Percentiles rank a stretch among this genome's conserved stretches.
Evolutionary conservation across 805 yeast species (phyloP).

Genomic region (Metschnikowia anglica): DNA sequence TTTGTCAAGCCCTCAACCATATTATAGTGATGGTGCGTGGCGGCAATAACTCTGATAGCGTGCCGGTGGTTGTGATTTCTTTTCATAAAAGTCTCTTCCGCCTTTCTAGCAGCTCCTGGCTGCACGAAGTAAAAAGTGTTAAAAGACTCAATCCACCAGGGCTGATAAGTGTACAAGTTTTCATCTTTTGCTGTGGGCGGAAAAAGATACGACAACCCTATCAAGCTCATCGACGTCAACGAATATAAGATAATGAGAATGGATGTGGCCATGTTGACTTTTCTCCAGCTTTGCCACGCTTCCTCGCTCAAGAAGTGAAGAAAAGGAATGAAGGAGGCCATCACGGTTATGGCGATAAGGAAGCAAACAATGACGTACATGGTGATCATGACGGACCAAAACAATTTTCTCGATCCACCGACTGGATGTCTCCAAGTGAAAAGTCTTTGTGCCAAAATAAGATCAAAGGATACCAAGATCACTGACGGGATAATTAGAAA

Average conservation of each 20-base stretch:
- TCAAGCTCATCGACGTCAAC: slow-evolving; percentile 48
- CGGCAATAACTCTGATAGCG: slow-evolving; percentile 61
- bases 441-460: slow-evolving; percentile 27
- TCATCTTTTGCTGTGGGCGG: slow-evolving; percentile 54
- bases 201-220: slow-evolving; percentile 51
- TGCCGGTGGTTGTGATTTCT: slow-evolving; percentile 48
- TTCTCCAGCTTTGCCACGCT: slow-evolving; percentile 23
- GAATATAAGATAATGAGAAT: slow-evolving; percentile 47
- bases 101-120: slow-evolving; percentile 49
- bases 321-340: slow-evolving; percentile 22
- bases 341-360: slow-evolving; percentile 20
- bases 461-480: slow-evolving; percentile 21
- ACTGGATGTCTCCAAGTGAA: slow-evolving; percentile 30
- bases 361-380: slow-evolving; percentile 20
- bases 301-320: slow-evolving; percentile 15
- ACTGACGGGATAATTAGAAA: slow-evolving; percentile 21
- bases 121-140: slow-evolving; percentile 58
- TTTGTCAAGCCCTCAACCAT: slow-evolving; percentile 41
- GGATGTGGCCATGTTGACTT: slow-evolving; percentile 31
- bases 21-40: slow-evolving; percentile 46
- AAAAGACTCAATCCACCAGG: slow-evolving; percentile 77
- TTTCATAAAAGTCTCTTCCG: slow-evolving; percentile 46
- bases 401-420: slow-evolving; percentile 24
- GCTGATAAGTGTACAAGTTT: slow-evolving; percentile 59
- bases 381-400: slow-evolving; percentile 23